Base-by-base conservation (phyloP, 495 filamentous ascomycete genomes). In the Neurospora sp. region DNA sequence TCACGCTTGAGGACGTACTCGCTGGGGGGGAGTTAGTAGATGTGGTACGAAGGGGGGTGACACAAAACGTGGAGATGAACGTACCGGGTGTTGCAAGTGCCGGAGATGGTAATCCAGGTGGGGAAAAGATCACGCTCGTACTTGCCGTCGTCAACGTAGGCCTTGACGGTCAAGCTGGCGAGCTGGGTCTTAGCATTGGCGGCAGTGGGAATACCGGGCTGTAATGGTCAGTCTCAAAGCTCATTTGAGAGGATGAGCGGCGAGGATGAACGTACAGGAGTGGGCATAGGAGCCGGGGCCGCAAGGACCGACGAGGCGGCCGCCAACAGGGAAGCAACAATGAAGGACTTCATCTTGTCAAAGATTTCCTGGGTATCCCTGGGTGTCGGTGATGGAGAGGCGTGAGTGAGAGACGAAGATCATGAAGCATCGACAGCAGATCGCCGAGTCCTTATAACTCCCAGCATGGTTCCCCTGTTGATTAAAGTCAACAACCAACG, bases 1-100 rank as follows among this genome's bases (percentile, higher is more conserved):
- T 94, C 91, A 22, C 91, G 90, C 77, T 86, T 86, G 4, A 94
- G 81, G 69, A 94, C 90, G 39, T 83, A 84, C 72, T 94, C 91
- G 22, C 90, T 88, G 16, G 72, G 45, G 45, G 22, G 61, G 16
- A 70, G 22, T 68, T 68, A 71, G 69, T 18, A 5, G n/a, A 37
- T 39, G 16, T 53, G 8, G n/a, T 7, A 61, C 22, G 5, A 61
- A 27, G 22, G 1, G 1, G 18, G 20, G 16, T 59, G 10, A 27
- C 20, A 6, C 42, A 16, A 38, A 31, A 45, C 3, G 9, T 16
- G n/a, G 39, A 12, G 20, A 14, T 14, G 8, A 14, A 39, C 73
- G 7, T 76, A 78, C 77, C 79, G 79, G 53, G 84, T 87, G 75
- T 91, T 86, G 83, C 90, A 92, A 7, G 78, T 82, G 0, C 91